Evolutionary conservation across 208 protist species (phyloP).

Genomic region (Acanthamoeba castellanii): DNA sequence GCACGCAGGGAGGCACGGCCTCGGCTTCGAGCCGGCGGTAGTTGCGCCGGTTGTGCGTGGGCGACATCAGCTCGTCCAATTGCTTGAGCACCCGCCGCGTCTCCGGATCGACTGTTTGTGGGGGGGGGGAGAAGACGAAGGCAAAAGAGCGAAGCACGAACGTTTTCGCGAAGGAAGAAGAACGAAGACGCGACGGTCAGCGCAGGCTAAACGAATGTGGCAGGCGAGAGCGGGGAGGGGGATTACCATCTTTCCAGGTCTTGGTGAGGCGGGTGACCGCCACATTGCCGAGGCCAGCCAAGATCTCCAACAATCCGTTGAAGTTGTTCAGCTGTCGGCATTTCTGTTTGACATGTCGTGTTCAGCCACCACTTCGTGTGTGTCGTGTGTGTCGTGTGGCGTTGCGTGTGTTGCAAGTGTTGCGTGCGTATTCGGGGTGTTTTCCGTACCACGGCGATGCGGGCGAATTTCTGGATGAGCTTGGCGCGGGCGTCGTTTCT

Average conservation of each 20-base stretch:
- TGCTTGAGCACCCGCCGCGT: background rate
- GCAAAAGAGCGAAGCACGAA: no score
- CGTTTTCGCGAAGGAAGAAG: no score
- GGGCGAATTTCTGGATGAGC: constrained; percentile 49
- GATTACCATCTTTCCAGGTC: constrained; percentile 28
- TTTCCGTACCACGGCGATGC: background rate
- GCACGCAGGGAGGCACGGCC: background rate
- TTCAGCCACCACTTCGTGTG: background rate
- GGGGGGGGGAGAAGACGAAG: no score
- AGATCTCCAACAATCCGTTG: constrained; percentile 62
- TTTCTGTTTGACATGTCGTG: background rate
- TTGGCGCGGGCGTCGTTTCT: background rate
- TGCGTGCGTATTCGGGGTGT: background rate
- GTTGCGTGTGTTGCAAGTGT: background rate
- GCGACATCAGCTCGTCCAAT: constrained; percentile 59
- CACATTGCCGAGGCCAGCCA: constrained; percentile 66
- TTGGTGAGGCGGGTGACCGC: constrained; percentile 64
- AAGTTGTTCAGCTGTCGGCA: constrained; percentile 48
- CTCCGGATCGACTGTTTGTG: background rate
- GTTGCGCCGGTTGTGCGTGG: constrained; percentile 20
- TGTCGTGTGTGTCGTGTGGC: no score
- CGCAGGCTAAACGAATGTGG: background rate
- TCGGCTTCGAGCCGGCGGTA: background rate
- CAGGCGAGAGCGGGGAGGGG: no score
- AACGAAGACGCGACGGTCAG: background rate